Evolutionary conservation across 2,329 filamentous ascomycete species (phyloP).

Genomic region (Cladosporium colombiae): DNA sequence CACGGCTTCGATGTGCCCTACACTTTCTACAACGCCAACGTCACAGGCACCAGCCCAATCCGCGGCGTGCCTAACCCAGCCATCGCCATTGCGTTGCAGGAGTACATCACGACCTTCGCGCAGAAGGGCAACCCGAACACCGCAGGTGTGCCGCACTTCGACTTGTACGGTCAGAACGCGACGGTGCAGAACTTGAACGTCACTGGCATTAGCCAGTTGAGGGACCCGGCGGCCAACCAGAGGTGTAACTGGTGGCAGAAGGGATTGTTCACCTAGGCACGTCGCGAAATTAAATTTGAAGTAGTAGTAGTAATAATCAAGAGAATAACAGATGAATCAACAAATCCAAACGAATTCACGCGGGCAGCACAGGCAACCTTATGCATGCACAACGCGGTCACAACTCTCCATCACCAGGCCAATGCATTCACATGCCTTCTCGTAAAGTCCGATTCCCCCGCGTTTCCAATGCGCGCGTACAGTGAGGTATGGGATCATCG

Average conservation of each 20-base stretch:
- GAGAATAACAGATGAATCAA: background rate
- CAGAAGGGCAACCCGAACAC: slow-evolving; percentile 42
- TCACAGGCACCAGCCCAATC: background rate
- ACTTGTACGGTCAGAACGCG: slow-evolving; percentile 48
- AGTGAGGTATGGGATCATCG: background rate
- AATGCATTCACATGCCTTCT: slow-evolving; percentile 8
- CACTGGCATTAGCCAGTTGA: slow-evolving; percentile 43
- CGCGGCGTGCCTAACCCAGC: slow-evolving; percentile 24
- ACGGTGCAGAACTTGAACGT: slow-evolving; percentile 48
- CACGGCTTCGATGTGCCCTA: slow-evolving; percentile 57
- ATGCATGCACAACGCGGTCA: background rate
- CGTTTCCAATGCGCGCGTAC: background rate
- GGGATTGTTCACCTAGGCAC: slow-evolving; percentile 40
- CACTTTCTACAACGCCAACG: slow-evolving; percentile 51
- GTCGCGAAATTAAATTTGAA: background rate
- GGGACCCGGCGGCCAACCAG: slow-evolving; percentile 49
- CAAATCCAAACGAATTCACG: background rate
- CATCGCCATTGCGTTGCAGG: slow-evolving; percentile 46
- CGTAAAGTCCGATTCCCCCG: slow-evolving; percentile 2
- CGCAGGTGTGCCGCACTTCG: slow-evolving; percentile 46
- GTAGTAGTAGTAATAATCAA: background rate
- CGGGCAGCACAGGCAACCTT: background rate
- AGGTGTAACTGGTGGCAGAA: slow-evolving; percentile 59
- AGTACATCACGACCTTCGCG: slow-evolving; percentile 49
- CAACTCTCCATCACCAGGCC: background rate